phyloP scores from a whole-genome alignment of 2,329 filamentous ascomycete genomes.

The Sarocladium brachiariae region DNA sequence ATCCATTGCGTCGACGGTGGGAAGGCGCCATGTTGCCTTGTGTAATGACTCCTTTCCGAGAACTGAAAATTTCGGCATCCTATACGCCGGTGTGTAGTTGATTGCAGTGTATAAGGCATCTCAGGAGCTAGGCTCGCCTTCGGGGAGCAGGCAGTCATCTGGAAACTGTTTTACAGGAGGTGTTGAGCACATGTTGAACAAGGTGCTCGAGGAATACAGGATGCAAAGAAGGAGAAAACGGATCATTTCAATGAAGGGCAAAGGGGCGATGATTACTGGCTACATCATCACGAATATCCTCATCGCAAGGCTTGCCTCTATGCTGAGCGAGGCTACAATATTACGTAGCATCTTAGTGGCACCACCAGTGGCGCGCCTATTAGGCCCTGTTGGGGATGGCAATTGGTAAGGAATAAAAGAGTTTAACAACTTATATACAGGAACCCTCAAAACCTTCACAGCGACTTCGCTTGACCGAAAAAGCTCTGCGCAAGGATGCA shows the following conservation, averaged over 20 bases:
- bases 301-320: background rate
- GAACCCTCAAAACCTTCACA: too few relatives aligned
- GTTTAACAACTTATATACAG: too few relatives aligned
- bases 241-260: background rate
- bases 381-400: too few relatives aligned
- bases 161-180: slow-evolving; percentile 5
- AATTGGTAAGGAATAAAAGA: too few relatives aligned
- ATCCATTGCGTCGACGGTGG: slow-evolving; percentile 6
- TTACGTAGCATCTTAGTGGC: background rate
- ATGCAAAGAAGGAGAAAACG: slow-evolving; percentile 4
- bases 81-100: slow-evolving; percentile 1
- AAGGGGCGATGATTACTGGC: slow-evolving; percentile 6
- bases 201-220: slow-evolving; percentile 1
- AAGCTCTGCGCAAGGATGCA: too few relatives aligned
- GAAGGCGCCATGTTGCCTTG: slow-evolving; percentile 4
- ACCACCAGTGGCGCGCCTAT: background rate
- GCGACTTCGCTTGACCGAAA: too few relatives aligned
- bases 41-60: slow-evolving; percentile 8
- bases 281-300: slow-evolving; percentile 8
- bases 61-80: slow-evolving; percentile 9
- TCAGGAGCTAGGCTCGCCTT: slow-evolving; percentile 4
- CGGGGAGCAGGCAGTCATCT: slow-evolving; percentile 9
- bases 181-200: slow-evolving; percentile 8
- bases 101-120: background rate
- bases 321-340: background rate